These are phyloP conservation scores for Schizonepeta tenuifolia DNA, from an alignment of 257 asterid species.

Conservation along the genomic window DNA sequence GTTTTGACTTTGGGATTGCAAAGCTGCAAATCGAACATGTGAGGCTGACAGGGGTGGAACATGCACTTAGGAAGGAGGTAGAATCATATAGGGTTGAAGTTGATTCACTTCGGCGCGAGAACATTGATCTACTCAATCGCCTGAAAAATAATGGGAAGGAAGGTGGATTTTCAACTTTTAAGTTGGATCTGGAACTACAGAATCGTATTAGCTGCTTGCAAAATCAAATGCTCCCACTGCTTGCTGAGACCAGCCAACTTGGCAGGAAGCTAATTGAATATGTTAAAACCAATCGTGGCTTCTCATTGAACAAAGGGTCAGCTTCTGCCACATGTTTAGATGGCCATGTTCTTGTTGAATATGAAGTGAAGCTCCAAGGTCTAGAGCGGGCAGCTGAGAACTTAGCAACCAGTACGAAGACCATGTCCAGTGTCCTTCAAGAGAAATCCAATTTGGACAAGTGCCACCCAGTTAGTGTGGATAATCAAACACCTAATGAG, in stretches of 20 bases:
- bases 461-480: constrained; percentile 30
- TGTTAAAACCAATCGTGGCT: constrained; percentile 52
- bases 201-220: constrained; percentile 74
- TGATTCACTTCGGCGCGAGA: constrained; percentile 87
- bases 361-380: constrained; percentile 92
- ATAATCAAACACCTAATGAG: constrained; percentile 36
- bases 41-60: constrained; percentile 88
- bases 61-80: constrained; percentile 88
- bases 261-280: constrained; percentile 68
- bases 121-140: constrained; percentile 80
- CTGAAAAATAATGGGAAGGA: constrained; percentile 64
- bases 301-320: constrained; percentile 40
- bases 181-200: constrained; percentile 79
- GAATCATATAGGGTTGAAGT: constrained; percentile 68
- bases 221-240: constrained; percentile 72
- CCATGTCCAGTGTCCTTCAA: constrained; percentile 54
- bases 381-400: constrained; percentile 74
- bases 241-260: constrained; percentile 70
- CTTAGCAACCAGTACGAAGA: constrained; percentile 55
- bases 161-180: constrained; percentile 70
- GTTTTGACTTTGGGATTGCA: constrained; percentile 56
- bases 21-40: constrained; percentile 77
- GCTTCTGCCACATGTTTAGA: constrained; percentile 46
- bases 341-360: constrained; percentile 70
- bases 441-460: constrained; percentile 57